Conservation (phyloP, 2,329 filamentous ascomycete species). For the Pseudogymnoascus verrucosus region DNA sequence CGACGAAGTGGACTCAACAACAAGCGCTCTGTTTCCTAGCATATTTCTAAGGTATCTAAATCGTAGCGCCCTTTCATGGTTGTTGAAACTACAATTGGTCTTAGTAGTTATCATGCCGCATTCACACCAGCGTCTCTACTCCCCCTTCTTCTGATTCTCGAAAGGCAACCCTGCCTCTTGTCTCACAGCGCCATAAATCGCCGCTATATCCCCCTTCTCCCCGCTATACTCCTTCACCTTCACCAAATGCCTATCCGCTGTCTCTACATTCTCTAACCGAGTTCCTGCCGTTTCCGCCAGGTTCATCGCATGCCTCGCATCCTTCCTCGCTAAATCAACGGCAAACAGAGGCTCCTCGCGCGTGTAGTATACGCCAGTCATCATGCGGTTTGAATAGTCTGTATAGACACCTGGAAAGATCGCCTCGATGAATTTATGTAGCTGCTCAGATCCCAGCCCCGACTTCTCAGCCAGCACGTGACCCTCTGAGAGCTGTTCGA, state of each 20-base stretch:
- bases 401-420: slow-evolving; percentile 71
- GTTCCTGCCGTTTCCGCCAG: slow-evolving; percentile 57
- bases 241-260: slow-evolving; percentile 60
- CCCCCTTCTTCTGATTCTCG: slow-evolving; percentile 44
- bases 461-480: slow-evolving; percentile 73
- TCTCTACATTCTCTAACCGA: slow-evolving; percentile 55
- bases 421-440: slow-evolving; percentile 63
- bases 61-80: not conserved
- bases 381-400: slow-evolving; percentile 68
- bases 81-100: not conserved
- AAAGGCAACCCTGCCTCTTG: slow-evolving; percentile 67
- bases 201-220: slow-evolving; percentile 67
- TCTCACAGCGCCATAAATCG: slow-evolving; percentile 73
- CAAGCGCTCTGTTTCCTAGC: not conserved
- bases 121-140: not conserved
- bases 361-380: slow-evolving; percentile 66
- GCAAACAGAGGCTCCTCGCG: slow-evolving; percentile 73
- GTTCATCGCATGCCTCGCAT: slow-evolving; percentile 63
- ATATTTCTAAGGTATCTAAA: not conserved
- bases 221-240: slow-evolving; percentile 63
- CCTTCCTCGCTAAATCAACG: slow-evolving; percentile 76
- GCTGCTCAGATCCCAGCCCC: slow-evolving; percentile 60
- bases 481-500: slow-evolving; percentile 70
- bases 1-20: not conserved
- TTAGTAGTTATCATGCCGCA: not conserved